Percentiles rank a stretch among this genome's conserved stretches.
phyloP scores from a whole-genome alignment of 352 stramenopile species.

The Phytophthora nicotianae region DNA sequence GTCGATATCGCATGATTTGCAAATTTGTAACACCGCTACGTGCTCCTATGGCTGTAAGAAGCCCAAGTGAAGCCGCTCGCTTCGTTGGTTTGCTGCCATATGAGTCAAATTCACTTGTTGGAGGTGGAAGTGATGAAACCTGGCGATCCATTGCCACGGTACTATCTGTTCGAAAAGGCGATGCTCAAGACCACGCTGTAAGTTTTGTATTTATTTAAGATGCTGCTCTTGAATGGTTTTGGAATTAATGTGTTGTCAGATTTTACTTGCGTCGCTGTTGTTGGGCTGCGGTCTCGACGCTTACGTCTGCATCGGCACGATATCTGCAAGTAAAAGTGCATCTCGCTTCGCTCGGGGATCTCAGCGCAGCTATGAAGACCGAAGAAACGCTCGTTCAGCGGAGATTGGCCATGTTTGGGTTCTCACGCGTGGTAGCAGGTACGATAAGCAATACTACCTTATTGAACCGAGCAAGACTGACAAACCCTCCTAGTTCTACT shows the following conservation, averaged over 20 bases:
- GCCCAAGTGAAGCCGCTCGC: constrained; percentile 81
- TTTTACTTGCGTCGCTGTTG: constrained; percentile 87
- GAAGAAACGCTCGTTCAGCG: constrained; percentile 1
- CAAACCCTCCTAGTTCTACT: constrained; percentile 1
- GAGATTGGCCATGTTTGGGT: constrained; percentile 86
- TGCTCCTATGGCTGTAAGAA: constrained; percentile 50
- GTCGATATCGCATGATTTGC: constrained; percentile 84
- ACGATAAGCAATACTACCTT: background rate
- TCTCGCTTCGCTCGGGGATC: constrained; percentile 25
- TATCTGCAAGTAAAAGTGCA: constrained; percentile 44
- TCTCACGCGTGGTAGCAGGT: constrained; percentile 52
- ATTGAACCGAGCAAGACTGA: background rate
- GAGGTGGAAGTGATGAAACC: constrained; percentile 59
- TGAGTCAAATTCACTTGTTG: constrained; percentile 56
- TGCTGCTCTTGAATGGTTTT: background rate
- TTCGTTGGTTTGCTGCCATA: constrained; percentile 87
- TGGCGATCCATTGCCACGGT: constrained; percentile 83
- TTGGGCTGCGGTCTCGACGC: constrained; percentile 89
- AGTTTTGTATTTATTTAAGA: background rate
- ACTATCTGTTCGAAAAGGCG: constrained; percentile 73
- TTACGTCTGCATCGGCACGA: constrained; percentile 86
- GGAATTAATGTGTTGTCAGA: constrained; percentile 29
- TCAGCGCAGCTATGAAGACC: constrained; percentile 22
- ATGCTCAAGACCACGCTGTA: constrained; percentile 86
- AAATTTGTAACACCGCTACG: constrained; percentile 80